Conservation (phyloP, 2,329 filamentous ascomycete genomes). For the Stemphylium beticola region DNA sequence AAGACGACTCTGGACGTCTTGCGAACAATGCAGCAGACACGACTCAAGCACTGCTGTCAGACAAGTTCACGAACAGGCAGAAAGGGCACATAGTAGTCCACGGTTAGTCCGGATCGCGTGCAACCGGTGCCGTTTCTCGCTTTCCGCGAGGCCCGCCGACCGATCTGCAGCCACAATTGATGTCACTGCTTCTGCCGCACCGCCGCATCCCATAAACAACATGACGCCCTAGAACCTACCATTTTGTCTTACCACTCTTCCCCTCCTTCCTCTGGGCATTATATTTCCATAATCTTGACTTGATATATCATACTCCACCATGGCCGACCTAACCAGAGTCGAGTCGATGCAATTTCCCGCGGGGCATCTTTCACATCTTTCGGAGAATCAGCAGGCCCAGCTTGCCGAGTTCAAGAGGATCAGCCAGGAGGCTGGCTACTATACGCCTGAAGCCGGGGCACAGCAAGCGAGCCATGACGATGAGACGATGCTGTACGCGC, state of each 20-base stretch:
- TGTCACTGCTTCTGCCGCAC: conserved; percentile 33
- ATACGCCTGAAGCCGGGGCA: conserved; percentile 55
- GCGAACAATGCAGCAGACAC: conserved; percentile 16
- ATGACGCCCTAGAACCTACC: conserved; percentile 32
- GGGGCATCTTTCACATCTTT: conserved; percentile 83
- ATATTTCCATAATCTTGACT: neutral
- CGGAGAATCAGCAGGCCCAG: conserved; percentile 68
- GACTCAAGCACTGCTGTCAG: conserved; percentile 5
- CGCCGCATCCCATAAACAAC: conserved; percentile 29
- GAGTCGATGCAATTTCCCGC: conserved; percentile 66
- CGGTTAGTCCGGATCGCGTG: conserved; percentile 26
- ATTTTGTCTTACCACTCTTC: conserved; percentile 20
- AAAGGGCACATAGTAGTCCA: conserved; percentile 11
- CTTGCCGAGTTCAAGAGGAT: conserved; percentile 75
- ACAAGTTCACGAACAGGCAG: neutral
- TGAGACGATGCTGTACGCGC: conserved; percentile 69
- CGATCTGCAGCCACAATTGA: conserved; percentile 26
- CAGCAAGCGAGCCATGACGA: conserved; percentile 71
- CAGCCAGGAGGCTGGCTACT: conserved; percentile 69
- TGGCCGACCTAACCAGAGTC: conserved; percentile 45
- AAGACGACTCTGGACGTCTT: conserved; percentile 9
- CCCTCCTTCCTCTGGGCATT: conserved; percentile 3
- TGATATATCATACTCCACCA: conserved; percentile 15
- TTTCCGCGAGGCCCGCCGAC: conserved; percentile 20
- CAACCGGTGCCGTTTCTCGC: conserved; percentile 16